Conservation (phyloP, 2,329 filamentous ascomycete species). For the Cercospora beticola region DNA sequence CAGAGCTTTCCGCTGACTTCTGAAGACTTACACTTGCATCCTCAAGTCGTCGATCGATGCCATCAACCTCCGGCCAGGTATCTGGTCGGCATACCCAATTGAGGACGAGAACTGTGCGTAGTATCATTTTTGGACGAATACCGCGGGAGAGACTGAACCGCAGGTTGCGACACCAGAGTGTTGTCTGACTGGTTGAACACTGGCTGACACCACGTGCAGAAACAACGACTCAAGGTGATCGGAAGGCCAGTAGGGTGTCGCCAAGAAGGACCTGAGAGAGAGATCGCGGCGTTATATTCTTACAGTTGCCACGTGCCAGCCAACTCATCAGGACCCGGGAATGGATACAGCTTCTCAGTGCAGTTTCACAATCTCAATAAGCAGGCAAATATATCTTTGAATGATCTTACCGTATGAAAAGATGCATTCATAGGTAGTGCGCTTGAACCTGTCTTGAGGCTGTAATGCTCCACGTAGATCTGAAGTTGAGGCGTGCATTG, state of each 20-base stretch:
- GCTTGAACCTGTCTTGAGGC: background rate
- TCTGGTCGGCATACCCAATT: slow-evolving; percentile 8
- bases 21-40: slow-evolving; percentile 1
- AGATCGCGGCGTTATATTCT: background rate
- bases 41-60: slow-evolving; percentile 6
- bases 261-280: background rate
- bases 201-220: background rate
- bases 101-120: slow-evolving; percentile 9
- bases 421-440: background rate
- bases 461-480: background rate
- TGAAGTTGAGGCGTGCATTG: background rate
- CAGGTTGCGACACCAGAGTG: background rate
- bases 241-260: background rate
- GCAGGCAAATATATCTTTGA: background rate
- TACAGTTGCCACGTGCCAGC: background rate
- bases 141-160: background rate
- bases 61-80: slow-evolving; percentile 6
- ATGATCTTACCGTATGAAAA: background rate
- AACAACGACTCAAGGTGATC: background rate
- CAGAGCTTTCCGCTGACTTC: background rate
- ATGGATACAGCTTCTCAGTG: background rate
- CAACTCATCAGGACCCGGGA: too few species aligned
- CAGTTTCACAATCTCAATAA: background rate
- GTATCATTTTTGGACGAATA: background rate
- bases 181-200: background rate